Evolutionary conservation across 768 basidiomycete species (phyloP), one percentile per base, ranked within the genome.

Genomic region (Xerocomellus intermedius): DNA sequence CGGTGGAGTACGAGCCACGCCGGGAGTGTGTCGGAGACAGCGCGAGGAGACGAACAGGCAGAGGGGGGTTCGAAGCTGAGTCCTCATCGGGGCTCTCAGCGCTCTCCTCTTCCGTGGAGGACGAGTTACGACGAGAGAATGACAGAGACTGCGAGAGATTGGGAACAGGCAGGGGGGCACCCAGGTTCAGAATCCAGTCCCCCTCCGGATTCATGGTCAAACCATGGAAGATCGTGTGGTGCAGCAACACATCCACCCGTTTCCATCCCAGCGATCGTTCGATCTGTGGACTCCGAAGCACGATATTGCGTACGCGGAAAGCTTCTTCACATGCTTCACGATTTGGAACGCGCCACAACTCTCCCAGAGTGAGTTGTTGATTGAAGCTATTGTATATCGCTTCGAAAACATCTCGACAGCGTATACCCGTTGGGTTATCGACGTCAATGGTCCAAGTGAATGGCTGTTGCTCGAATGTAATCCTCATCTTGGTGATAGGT

Each of bases 391-490:
- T 69, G 57, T 80, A 79, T 37, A 86, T 82, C 17, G 75, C 78
- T 50, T 75, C 63, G 64, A 84, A 82, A 44, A 86, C 76, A 45
- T 85, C 83, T 26, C 78, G 74, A 60, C 81, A 78, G 5, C 77
- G 74, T 57, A 84, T 70, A 35, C 76, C 77, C 19, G 68, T 60
- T 12, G 66, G 47, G 21, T 75, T 71, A 21, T 73, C 69, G 47
- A 81, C 72, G 41, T 74, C 45, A 22, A 82, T 68, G 2, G 60
- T 64, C 70, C 72, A 73, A 14, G 49, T 50, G n/a, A 72, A 53
- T 76, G 72, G 39, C 65, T 66, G n/a, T 63, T 36, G 43, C 24
- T 55, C 64, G 59, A 78, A 78, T 41, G 68, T 58, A 58, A 84
- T 77, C 50, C 68, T 65, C 74, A 83, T 82, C 51, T 80, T 74